Conservation (phyloP, 441 rosid species). For the Omphalea diandra region DNA sequence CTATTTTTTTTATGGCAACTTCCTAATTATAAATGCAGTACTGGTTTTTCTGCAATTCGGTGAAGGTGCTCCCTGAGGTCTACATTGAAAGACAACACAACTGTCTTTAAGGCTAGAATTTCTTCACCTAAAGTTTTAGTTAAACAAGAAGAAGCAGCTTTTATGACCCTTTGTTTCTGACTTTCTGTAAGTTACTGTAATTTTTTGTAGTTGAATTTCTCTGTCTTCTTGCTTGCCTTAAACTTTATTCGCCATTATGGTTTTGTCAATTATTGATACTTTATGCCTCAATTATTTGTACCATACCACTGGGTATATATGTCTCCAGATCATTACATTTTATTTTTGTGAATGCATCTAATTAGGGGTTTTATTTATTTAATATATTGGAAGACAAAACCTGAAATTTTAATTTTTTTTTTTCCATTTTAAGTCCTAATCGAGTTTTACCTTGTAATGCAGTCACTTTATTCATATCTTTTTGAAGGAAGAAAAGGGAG, state of each 20-base stretch:
- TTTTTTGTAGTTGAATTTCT: slow-evolving; percentile 9
- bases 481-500: slow-evolving; percentile 27
- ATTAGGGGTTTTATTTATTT: background rate
- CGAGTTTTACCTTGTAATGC: slow-evolving; percentile 2
- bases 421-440: background rate
- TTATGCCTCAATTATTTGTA: slow-evolving; percentile 32
- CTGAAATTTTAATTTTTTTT: background rate
- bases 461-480: slow-evolving; percentile 15
- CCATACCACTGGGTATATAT: slow-evolving; percentile 11
- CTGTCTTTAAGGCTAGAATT: slow-evolving; percentile 14
- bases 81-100: slow-evolving; percentile 18
- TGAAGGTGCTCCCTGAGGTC: slow-evolving; percentile 19
- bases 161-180: slow-evolving; percentile 10
- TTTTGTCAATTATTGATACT: slow-evolving; percentile 29
- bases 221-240: slow-evolving; percentile 1
- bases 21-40: slow-evolving; percentile 19
- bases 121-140: no score
- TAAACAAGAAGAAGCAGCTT: slow-evolving; percentile 17
- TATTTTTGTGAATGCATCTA: background rate
- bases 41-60: slow-evolving; percentile 18
- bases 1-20: slow-evolving; percentile 14
- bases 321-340: slow-evolving; percentile 7
- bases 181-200: slow-evolving; percentile 31
- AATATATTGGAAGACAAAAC: background rate
- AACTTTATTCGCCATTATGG: slow-evolving; percentile 15